Conservation (phyloP, 2,329 filamentous ascomycete species). For the Helotiales sp. region DNA sequence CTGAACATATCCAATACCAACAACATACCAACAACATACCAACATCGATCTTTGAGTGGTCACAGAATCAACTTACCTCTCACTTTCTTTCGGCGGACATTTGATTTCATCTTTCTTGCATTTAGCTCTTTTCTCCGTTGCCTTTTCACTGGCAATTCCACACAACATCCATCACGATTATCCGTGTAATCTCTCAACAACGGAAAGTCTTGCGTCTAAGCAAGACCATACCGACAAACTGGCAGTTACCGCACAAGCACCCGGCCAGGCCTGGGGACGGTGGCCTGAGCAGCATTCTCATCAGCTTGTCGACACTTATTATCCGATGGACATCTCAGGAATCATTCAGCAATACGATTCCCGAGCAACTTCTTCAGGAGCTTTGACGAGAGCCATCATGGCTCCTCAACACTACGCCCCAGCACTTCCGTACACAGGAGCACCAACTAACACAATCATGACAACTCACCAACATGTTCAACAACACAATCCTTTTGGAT, state of each 20-base stretch:
- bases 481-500: conserved; percentile 44
- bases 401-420: conserved; percentile 48
- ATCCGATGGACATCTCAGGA: conserved; percentile 44
- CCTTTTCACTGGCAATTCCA: background rate
- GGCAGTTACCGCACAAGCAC: conserved; percentile 49
- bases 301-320: conserved; percentile 27
- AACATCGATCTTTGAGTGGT: background rate
- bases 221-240: conserved; percentile 42
- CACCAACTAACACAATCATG: conserved; percentile 44
- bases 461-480: conserved; percentile 39
- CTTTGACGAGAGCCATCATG: conserved; percentile 45
- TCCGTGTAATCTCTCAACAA: background rate
- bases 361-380: conserved; percentile 36
- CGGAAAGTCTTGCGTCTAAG: conserved; percentile 32
- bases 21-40: conserved; percentile 49
- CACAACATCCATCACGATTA: background rate
- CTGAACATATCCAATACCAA: conserved; percentile 61
- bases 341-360: conserved; percentile 51
- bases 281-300: conserved; percentile 45
- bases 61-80: conserved; percentile 20
- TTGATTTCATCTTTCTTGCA: conserved; percentile 24
- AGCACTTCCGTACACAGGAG: conserved; percentile 44
- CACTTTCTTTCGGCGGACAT: conserved; percentile 26
- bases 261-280: conserved; percentile 54
- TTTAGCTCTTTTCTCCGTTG: conserved; percentile 5